Evolutionary conservation across 345 rosid genomes (phyloP).

Genomic region (Aquilaria malaccensis): DNA sequence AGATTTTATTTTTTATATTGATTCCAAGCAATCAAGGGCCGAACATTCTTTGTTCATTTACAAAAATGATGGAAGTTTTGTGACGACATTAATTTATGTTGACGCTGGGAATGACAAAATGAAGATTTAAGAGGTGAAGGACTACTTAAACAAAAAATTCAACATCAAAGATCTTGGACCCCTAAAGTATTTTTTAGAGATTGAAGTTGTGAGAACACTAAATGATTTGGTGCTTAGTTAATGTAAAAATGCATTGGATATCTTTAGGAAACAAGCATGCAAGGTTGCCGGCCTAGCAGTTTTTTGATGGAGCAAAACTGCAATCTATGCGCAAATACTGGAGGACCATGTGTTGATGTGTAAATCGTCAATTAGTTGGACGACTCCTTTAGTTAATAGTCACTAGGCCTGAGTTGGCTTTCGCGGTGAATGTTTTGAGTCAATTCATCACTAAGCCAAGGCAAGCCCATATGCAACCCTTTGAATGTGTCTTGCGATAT

Average conservation of each 20-base stretch:
- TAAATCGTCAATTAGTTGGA: no score
- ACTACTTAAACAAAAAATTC: no score
- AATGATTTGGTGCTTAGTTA: background rate
- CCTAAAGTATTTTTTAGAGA: no score
- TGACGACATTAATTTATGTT: background rate
- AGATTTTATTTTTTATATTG: background rate
- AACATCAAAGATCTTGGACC: no score
- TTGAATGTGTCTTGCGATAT: background rate
- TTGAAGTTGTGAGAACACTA: no score
- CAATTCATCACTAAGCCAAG: background rate
- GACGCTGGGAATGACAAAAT: background rate
- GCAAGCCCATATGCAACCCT: background rate
- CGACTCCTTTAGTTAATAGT: background rate
- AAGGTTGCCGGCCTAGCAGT: background rate
- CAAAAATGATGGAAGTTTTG: background rate
- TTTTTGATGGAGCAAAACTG: background rate
- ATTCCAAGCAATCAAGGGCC: background rate
- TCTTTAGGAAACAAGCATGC: background rate
- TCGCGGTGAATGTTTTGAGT: background rate
- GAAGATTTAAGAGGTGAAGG: no score
- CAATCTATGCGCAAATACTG: background rate
- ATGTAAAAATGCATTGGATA: background rate
- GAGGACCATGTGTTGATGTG: no score
- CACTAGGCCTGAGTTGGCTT: background rate
- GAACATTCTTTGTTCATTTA: background rate